These are phyloP conservation scores for Didymella arachidicola DNA, from an alignment of 2,329 filamentous ascomycete genomes.

Conservation along the genomic window DNA sequence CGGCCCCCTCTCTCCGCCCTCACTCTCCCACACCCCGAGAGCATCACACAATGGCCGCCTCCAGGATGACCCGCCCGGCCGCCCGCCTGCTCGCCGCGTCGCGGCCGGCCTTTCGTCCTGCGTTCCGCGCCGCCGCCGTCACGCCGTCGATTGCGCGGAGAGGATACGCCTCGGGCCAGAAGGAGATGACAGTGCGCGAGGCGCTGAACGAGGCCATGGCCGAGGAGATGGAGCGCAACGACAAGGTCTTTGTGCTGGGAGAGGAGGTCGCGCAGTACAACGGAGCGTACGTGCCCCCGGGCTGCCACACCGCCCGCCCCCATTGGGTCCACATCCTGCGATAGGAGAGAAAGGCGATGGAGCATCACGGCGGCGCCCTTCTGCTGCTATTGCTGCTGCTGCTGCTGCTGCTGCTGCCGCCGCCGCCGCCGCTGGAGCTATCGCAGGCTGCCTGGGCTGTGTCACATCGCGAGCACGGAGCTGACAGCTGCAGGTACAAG, in stretches of 20 bases:
- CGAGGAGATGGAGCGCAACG: conserved; percentile 93
- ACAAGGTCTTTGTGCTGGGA: conserved; percentile 94
- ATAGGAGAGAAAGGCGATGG: not conserved
- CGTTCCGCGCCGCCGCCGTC: conserved; percentile 59
- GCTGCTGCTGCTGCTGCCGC: not conserved
- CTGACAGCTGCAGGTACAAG: conserved; percentile 76
- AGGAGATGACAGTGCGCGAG: conserved; percentile 97
- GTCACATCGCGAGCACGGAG: conserved; percentile 13
- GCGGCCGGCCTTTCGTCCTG: conserved; percentile 60
- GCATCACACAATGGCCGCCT: conserved; percentile 60
- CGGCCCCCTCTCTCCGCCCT: conserved; percentile 36
- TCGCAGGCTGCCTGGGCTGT: not conserved
- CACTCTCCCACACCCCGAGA: conserved; percentile 15
- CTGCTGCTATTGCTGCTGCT: not conserved
- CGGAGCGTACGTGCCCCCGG: conserved; percentile 71
- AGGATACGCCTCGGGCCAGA: conserved; percentile 70
- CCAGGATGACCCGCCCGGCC: conserved; percentile 70
- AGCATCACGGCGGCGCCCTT: not conserved
- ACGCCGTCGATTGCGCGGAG: conserved; percentile 59
- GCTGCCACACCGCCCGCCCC: not conserved
- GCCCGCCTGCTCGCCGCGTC: conserved; percentile 67
- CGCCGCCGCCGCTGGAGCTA: not conserved
- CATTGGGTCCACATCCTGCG: not conserved
- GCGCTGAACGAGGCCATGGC: conserved; percentile 97
- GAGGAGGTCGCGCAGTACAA: conserved; percentile 99